These are phyloP conservation scores for Candida boidinii DNA, from an alignment of 805 yeast species.

Conservation along the genomic window DNA sequence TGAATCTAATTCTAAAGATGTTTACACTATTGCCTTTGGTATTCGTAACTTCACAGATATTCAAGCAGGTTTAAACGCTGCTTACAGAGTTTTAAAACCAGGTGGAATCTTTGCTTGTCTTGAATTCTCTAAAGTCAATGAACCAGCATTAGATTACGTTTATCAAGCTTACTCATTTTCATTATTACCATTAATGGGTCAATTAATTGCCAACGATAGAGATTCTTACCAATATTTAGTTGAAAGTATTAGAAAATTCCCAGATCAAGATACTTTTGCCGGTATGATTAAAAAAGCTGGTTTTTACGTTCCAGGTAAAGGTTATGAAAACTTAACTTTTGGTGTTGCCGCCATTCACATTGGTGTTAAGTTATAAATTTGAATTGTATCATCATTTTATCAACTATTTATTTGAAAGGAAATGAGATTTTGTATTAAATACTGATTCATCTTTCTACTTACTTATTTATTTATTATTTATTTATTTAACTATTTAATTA, in stretches of 20 bases:
- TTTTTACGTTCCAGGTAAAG: conserved; percentile 80
- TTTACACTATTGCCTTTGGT: conserved; percentile 95
- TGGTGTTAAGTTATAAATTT: conserved; percentile 70
- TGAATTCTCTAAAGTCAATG: conserved; percentile 88
- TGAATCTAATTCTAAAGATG: conserved; percentile 81
- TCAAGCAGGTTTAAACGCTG: conserved; percentile 91
- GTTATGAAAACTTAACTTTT: conserved; percentile 89
- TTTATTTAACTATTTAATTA: too few relatives aligned
- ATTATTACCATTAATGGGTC: conserved; percentile 89
- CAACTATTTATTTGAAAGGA: too few relatives aligned
- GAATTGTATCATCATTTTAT: too few relatives aligned
- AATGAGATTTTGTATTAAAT: too few relatives aligned
- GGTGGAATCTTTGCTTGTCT: conserved; percentile 97
- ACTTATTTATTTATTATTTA: too few relatives aligned
- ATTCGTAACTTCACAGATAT: conserved; percentile 94
- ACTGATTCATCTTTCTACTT: too few relatives aligned
- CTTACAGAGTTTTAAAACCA: conserved; percentile 90
- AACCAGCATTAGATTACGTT: conserved; percentile 60
- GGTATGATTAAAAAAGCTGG: conserved; percentile 93
- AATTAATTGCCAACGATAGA: conserved; percentile 88
- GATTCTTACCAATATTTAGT: conserved; percentile 95
- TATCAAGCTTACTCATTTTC: conserved; percentile 89
- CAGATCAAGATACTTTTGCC: conserved; percentile 85
- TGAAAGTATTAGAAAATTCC: conserved; percentile 88
- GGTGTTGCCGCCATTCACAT: conserved; percentile 95